Base-by-base conservation (phyloP, 2,329 filamentous ascomycete genomes). In the Fusarium chlamydosporum region DNA sequence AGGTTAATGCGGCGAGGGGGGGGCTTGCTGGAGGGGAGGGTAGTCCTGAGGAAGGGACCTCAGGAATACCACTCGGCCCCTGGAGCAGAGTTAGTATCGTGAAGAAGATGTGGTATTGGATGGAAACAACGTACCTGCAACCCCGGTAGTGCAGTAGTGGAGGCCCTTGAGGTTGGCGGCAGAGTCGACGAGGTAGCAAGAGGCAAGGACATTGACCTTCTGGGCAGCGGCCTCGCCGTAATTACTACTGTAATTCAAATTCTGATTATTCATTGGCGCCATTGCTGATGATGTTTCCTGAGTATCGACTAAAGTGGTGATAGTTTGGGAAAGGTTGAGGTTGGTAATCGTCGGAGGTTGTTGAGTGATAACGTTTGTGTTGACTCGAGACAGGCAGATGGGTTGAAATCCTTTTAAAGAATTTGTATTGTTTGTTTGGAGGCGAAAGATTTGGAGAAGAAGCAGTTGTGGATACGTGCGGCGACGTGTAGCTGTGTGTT, bases 81-180 rank as follows among this genome's bases (percentile, higher is more conserved):
- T 90, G 77, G 7, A 66, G 34, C 31, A 55, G 40, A 56, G 71
- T 72, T 48, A 75, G 72, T 23, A 65, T 35, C 15, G 20, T 37
- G 35, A 23, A 12, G 20, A 23, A 33, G 10, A 4, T 18, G 31
- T 52, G 11, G 27, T 20, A 15, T 33, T 42, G 23, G 23, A 23
- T 23, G 23, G 23, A 23, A 23, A 23, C 23, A 56, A 80, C 86
- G 65, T 85, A 91, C 89, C 92, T 87, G 91, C 87, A 84, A 89
- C 91, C 88, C 89, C 88, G 85, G 92, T 94, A 92, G 94, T 94
- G 89, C 92, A 96, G 89, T 96, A 97, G 85, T 97, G 94, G 84
- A 96, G 91, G 80, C 92, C 92, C 80, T 90, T 90, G 76, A 97
- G 86, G 78, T 84, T 86, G 80, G 89, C 86, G 74, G 89, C 86